These are phyloP conservation scores for Pisolithus tinctorius DNA, from an alignment of 768 basidiomycete genomes.

Conservation along the genomic window DNA sequence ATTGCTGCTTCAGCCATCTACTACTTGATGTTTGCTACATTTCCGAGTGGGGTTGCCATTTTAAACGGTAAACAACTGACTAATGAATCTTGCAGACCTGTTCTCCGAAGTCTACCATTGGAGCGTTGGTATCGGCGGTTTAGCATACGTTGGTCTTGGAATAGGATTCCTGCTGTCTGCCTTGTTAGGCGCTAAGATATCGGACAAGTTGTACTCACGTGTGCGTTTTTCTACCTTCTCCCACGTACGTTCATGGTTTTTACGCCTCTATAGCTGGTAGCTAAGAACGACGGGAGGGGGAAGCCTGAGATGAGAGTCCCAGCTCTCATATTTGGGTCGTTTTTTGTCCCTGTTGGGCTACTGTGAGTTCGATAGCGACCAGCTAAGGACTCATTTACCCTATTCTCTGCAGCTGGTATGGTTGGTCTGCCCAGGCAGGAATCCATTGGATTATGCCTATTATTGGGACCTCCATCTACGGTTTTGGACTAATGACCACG, in stretches of 20 bases:
- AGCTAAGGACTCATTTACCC: not conserved
- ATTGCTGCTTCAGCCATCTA: slow-evolving; percentile 39
- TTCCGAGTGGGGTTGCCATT: slow-evolving; percentile 32
- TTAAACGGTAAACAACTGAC: not conserved
- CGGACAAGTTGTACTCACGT: slow-evolving; percentile 39
- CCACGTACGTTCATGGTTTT: not conserved
- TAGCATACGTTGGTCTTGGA: slow-evolving; percentile 49
- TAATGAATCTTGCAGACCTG: slow-evolving; percentile 21
- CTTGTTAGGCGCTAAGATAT: slow-evolving; percentile 41
- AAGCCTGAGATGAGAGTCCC: slow-evolving; percentile 79
- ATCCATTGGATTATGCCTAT: slow-evolving; percentile 76
- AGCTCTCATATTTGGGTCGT: slow-evolving; percentile 59
- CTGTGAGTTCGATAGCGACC: slow-evolving; percentile 39
- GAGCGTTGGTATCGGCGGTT: slow-evolving; percentile 42
- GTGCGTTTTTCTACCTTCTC: slow-evolving; percentile 26
- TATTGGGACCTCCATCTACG: slow-evolving; percentile 52
- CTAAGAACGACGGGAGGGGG: slow-evolving; percentile 52
- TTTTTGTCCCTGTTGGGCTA: slow-evolving; percentile 64
- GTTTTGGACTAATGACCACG: slow-evolving; percentile 57
- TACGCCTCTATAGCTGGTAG: slow-evolving; percentile 33
- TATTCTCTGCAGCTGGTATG: slow-evolving; percentile 54
- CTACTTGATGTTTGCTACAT: slow-evolving; percentile 69
- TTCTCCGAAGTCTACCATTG: slow-evolving; percentile 50
- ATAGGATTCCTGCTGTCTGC: slow-evolving; percentile 48
- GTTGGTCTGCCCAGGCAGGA: slow-evolving; percentile 67